These are phyloP conservation scores for Phytopythium vexans DNA, from an alignment of 352 stramenopile genomes.

Conservation along the genomic window DNA sequence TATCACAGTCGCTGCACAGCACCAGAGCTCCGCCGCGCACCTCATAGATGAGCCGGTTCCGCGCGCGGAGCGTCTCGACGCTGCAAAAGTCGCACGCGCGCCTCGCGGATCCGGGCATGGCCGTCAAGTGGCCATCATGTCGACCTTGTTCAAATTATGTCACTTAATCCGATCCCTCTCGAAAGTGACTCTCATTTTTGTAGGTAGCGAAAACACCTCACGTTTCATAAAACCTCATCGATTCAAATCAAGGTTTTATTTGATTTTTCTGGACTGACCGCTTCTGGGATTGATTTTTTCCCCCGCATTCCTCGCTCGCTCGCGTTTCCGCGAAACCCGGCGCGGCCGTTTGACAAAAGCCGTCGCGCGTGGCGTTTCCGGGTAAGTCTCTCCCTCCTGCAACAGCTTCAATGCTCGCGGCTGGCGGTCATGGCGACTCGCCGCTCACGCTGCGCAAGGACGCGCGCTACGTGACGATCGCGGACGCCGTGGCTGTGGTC, in stretches of 20 bases:
- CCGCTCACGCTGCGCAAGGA: conserved; percentile 43
- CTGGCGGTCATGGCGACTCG: neutral
- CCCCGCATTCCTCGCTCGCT: neutral
- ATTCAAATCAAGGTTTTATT: neutral
- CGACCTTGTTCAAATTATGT: neutral
- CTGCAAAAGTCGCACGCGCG: conserved; percentile 56
- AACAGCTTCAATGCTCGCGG: neutral
- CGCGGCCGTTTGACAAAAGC: conserved; percentile 38
- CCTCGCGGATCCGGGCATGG: neutral
- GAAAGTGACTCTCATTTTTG: neutral
- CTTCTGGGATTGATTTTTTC: neutral
- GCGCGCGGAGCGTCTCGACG: conserved; percentile 33
- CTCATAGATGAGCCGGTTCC: conserved; percentile 58
- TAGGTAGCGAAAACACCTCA: conserved; percentile 4
- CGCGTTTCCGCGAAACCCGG: conserved; percentile 11
- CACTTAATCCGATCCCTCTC: neutral
- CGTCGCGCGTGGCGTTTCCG: conserved; percentile 23
- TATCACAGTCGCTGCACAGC: neutral
- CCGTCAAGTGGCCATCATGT: no score
- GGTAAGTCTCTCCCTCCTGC: neutral
- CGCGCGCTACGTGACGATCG: conserved; percentile 56
- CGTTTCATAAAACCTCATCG: neutral
- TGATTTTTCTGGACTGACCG: no score
- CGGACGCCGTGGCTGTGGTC: conserved; percentile 58
- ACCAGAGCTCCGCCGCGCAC: conserved; percentile 11